phyloP scores from a whole-genome alignment of 176 grass and related monocot genomes.

The Chloris gayana region DNA sequence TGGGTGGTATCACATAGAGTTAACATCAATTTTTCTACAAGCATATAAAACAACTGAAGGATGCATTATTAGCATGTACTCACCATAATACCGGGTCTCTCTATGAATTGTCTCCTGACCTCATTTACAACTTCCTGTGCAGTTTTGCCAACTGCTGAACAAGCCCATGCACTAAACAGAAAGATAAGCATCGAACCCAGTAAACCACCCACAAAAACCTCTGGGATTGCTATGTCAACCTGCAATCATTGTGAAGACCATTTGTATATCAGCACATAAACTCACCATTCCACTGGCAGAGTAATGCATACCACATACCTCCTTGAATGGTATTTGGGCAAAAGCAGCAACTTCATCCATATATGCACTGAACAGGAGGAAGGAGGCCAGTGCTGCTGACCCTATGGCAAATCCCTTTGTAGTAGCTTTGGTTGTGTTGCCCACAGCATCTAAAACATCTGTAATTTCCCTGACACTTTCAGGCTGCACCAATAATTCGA shows the following conservation, averaged over 20 bases:
- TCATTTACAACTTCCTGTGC: slow-evolving; percentile 99
- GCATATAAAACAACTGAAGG: slow-evolving; percentile 12
- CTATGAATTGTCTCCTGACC: slow-evolving; percentile 97
- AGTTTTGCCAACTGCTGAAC: slow-evolving; percentile 97
- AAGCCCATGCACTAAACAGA: slow-evolving; percentile 99
- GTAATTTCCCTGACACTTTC: slow-evolving; percentile 99
- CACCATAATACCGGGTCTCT: slow-evolving; percentile 99
- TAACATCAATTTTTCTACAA: neutral
- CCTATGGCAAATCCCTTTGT: slow-evolving; percentile 99
- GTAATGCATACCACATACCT: slow-evolving; percentile 73
- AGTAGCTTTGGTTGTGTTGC: slow-evolving; percentile 98
- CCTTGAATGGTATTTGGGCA: slow-evolving; percentile 79
- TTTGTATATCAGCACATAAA: slow-evolving; percentile 27
- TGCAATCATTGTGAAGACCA: slow-evolving; percentile 45
- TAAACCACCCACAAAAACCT: slow-evolving; percentile 95
- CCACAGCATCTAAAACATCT: slow-evolving; percentile 95
- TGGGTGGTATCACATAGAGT: slow-evolving; percentile 46
- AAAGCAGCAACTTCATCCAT: slow-evolving; percentile 99
- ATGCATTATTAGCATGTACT: slow-evolving; percentile 32
- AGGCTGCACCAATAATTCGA: slow-evolving; percentile 59
- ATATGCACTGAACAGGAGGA: slow-evolving; percentile 98
- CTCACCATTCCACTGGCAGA: slow-evolving; percentile 11
- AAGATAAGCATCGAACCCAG: slow-evolving; percentile 99
- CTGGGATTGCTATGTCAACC: slow-evolving; percentile 98
- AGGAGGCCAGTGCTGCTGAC: slow-evolving; percentile 96